Evolutionary conservation across 768 basidiomycete species (phyloP), one percentile per base, ranked within the genome.

Genomic region (Termitomyces eurrhizus): DNA sequence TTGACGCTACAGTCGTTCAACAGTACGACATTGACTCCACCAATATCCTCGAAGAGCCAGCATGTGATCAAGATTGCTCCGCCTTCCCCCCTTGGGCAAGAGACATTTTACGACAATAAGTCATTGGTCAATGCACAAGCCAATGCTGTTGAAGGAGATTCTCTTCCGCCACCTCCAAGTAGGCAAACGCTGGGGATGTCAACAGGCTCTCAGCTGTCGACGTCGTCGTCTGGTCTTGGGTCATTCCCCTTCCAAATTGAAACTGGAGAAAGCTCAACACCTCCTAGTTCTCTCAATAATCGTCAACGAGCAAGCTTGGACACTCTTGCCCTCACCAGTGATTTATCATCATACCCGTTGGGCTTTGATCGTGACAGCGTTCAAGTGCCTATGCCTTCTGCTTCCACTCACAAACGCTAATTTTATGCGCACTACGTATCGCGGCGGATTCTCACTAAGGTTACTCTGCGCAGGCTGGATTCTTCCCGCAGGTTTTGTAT

Each of bases 161-260:
- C 68, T 32, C 77, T 80, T 44, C 80, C 75, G 48, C 73, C 81
- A 14, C 88, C 88, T 50, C 87, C 88, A 4, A 78, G 79, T 66
- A 77, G 90, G 61, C 83, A 77, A 52, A 76, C 78, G 21, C 75
- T 89, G n/a, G 88, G 88, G 33, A 74, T 92, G 75, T 92, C 90
- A 13, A 87, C 86, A 5, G 87, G 78, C 11, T 92, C 89, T n/a
- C 84, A 90, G 69, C 69, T 89, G 37, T 92, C 91, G 12, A 88
- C 89, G 4, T 83, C 85, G 37, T 90, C 90, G 24, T 86, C 88
- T 29, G 92, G 90, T n/a, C 77, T 93, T 44, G 89, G 88, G 18
- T 88, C 88, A 29, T 93, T 92, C 80, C 87, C 91, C 42, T 93
- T 93, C 83, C 90, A 92, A 62, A 90, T 93, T 67, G 90, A 91